Conservation (phyloP, 495 filamentous ascomycete species). For the Penicillium samsonianum region DNA sequence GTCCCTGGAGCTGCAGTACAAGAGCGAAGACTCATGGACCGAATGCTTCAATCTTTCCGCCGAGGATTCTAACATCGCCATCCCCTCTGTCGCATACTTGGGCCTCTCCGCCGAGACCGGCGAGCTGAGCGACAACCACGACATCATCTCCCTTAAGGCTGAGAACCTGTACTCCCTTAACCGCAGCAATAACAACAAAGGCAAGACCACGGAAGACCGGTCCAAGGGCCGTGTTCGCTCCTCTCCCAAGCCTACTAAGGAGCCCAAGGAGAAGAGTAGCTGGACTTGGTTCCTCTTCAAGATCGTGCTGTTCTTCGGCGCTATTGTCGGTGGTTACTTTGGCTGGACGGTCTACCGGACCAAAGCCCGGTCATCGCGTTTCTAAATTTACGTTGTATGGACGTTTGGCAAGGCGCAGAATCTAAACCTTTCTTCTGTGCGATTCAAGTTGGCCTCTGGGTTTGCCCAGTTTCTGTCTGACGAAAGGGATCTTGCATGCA, state of each 20-base stretch:
- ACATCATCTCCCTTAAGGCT: conserved; percentile 85
- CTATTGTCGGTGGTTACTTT: conserved; percentile 71
- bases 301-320: conserved; percentile 71
- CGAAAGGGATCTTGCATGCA: conserved; percentile 35
- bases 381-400: conserved; percentile 47
- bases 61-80: conserved; percentile 66
- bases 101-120: conserved; percentile 96
- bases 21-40: conserved; percentile 81
- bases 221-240: conserved; percentile 38
- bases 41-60: conserved; percentile 76
- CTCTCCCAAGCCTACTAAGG: conserved; percentile 30
- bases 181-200: conserved; percentile 37
- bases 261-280: conserved; percentile 57
- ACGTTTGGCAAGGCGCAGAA: conserved; percentile 7
- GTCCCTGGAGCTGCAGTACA: conserved; percentile 92
- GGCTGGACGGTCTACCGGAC: conserved; percentile 82
- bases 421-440: not conserved
- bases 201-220: conserved; percentile 39
- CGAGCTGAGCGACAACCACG: conserved; percentile 96
- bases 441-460: conserved; percentile 6
- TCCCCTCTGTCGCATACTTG: conserved; percentile 89
- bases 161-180: conserved; percentile 82
- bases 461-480: conserved; percentile 14
- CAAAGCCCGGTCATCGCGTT: conserved; percentile 73
- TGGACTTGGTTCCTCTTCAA: conserved; percentile 96